Conservation (phyloP, 2,329 filamentous ascomycete species). For the Endoconidiophora polonica region DNA sequence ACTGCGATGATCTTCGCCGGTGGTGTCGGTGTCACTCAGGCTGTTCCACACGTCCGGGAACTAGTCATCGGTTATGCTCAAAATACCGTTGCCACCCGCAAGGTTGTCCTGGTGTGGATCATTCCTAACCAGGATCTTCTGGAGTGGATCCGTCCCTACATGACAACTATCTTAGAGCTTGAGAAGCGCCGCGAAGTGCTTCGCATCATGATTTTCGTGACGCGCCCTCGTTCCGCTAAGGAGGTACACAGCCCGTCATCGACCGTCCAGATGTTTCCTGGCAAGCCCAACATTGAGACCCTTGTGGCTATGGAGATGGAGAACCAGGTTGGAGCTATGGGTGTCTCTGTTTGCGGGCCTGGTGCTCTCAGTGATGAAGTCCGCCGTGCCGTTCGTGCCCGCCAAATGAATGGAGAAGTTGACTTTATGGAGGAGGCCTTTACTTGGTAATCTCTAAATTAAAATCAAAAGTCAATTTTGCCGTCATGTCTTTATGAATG, state of each 20-base stretch:
- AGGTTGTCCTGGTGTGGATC: slow-evolving; percentile 60
- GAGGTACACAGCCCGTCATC: slow-evolving; percentile 64
- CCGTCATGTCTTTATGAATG: background rate
- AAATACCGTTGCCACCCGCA: slow-evolving; percentile 53
- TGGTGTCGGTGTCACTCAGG: slow-evolving; percentile 67
- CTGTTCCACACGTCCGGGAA: slow-evolving; percentile 57
- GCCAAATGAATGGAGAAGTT: slow-evolving; percentile 48
- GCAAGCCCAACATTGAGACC: slow-evolving; percentile 56
- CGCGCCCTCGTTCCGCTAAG: slow-evolving; percentile 56
- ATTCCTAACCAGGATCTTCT: slow-evolving; percentile 66
- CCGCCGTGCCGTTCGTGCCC: slow-evolving; percentile 44
- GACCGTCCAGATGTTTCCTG: slow-evolving; percentile 73
- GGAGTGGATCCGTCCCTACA: slow-evolving; percentile 72
- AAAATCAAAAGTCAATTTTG: background rate
- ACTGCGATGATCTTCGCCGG: slow-evolving; percentile 66
- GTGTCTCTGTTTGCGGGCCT: slow-evolving; percentile 58
- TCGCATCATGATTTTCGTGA: slow-evolving; percentile 64
- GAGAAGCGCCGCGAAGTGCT: slow-evolving; percentile 56
- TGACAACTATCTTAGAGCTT: slow-evolving; percentile 65
- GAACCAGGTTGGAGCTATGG: slow-evolving; percentile 56
- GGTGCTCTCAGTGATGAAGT: slow-evolving; percentile 63
- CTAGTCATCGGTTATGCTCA: slow-evolving; percentile 52
- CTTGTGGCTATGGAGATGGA: slow-evolving; percentile 59
- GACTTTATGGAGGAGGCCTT: slow-evolving; percentile 73
- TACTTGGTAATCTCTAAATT: slow-evolving; percentile 28